phyloP scores from a whole-genome alignment of 352 stramenopile genomes.

The Globisporangium heterothallicum region DNA sequence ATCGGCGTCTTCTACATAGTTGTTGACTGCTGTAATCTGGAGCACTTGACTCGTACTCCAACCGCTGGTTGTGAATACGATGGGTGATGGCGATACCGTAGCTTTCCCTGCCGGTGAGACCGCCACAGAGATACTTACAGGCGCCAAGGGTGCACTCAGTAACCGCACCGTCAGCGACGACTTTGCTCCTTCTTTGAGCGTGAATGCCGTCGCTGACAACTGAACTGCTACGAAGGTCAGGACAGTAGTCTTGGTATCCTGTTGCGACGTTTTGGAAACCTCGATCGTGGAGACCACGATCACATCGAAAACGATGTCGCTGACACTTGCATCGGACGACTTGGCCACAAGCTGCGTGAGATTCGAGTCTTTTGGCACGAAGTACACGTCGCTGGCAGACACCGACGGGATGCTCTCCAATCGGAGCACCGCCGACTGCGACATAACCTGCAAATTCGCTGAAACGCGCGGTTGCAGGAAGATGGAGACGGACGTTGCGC shows the following conservation, averaged over 20 bases:
- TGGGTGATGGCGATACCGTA: constrained; percentile 13
- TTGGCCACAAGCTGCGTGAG: constrained; percentile 27
- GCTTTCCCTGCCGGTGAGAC: constrained; percentile 28
- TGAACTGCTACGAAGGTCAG: constrained; percentile 32
- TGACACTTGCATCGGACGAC: constrained; percentile 18
- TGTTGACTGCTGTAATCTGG: constrained; percentile 37
- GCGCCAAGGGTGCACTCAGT: constrained; percentile 29
- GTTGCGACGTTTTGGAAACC: constrained; percentile 33
- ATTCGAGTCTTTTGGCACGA: constrained; percentile 21
- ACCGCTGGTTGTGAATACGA: constrained; percentile 25
- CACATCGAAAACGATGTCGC: constrained; percentile 29
- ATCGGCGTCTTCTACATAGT: constrained; percentile 48
- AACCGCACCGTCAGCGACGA: constrained; percentile 23
- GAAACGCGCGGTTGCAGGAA: constrained; percentile 27
- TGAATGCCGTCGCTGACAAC: constrained; percentile 35
- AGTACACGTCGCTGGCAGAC: constrained; percentile 27
- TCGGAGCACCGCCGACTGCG: constrained; percentile 22
- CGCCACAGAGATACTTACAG: constrained; percentile 30
- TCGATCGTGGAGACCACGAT: constrained; percentile 25
- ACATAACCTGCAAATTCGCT: constrained; percentile 30
- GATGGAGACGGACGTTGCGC: constrained; percentile 23
- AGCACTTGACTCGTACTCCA: constrained; percentile 30
- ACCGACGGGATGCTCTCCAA: constrained; percentile 24
- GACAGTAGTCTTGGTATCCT: constrained; percentile 15
- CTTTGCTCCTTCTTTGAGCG: constrained; percentile 30